phyloP scores from a whole-genome alignment of 1,284 basidiomycete species.

The Pseudozyma thailandica region DNA sequence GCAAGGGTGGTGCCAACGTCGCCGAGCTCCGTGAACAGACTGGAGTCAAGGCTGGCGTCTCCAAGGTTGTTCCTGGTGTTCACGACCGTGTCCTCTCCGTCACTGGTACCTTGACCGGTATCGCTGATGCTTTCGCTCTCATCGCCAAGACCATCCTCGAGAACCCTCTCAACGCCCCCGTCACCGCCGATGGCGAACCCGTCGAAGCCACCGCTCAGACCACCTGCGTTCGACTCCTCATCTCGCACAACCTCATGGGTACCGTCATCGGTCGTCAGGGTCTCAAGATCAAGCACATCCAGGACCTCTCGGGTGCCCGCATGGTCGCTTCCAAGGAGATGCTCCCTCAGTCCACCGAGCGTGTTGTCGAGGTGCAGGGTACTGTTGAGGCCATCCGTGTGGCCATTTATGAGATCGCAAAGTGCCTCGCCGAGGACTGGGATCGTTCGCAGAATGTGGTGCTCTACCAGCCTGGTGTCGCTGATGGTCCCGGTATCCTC shows the following conservation, averaged over 20 bases:
- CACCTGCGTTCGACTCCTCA: conserved; percentile 82
- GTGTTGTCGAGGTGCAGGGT: conserved; percentile 95
- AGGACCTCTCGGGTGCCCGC: conserved; percentile 67
- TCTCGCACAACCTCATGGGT: conserved; percentile 68
- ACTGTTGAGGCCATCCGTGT: conserved; percentile 87
- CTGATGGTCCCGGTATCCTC: conserved; percentile 70
- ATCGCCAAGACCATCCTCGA: conserved; percentile 89
- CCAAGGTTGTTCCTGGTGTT: conserved; percentile 95
- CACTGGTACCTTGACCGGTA: conserved; percentile 86
- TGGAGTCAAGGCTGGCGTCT: conserved; percentile 96
- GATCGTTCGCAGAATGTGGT: conserved; percentile 83
- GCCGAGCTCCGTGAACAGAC: conserved; percentile 93
- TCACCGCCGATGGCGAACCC: conserved; percentile 72
- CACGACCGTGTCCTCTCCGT: conserved; percentile 97
- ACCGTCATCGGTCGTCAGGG: conserved; percentile 68
- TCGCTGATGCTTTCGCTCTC: conserved; percentile 95
- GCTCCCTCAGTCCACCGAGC: conserved; percentile 70
- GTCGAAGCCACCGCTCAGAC: conserved; percentile 77
- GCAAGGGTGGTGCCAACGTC: conserved; percentile 95
- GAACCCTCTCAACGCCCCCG: conserved; percentile 50
- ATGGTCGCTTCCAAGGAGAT: conserved; percentile 69
- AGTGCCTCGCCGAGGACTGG: conserved; percentile 96
- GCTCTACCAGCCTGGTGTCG: conserved; percentile 81
- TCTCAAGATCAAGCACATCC: conserved; percentile 69
- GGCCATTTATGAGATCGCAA: conserved; percentile 92